Percentiles rank a stretch among this genome's conserved stretches.
Evolutionary conservation across 192 early-diverging fungal species (phyloP).

Genomic region (Oehlia diaphana): DNA sequence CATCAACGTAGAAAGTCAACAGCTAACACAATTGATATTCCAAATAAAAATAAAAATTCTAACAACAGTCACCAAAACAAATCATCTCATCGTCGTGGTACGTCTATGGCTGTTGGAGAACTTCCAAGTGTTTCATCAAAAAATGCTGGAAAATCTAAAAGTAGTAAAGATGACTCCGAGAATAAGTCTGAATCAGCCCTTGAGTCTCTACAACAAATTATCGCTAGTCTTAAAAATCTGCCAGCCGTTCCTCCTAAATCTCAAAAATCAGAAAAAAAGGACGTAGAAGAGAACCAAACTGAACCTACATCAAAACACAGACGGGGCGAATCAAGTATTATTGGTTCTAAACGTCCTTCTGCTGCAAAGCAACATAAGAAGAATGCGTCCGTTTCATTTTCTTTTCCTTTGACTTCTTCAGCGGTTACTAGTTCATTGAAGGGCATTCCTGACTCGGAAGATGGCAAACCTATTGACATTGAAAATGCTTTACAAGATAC

Average conservation of each 20-base stretch:
- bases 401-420: conserved; percentile 26
- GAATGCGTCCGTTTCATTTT: conserved; percentile 32
- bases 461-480: conserved; percentile 33
- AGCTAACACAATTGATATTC: conserved; percentile 1
- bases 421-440: conserved; percentile 23
- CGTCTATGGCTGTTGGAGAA: conserved; percentile 25
- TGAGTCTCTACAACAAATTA: conserved; percentile 55
- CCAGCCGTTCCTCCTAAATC: conserved; percentile 38
- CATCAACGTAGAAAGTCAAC: conserved; percentile 30
- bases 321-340: conserved; percentile 15
- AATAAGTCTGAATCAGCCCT: conserved; percentile 39
- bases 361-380: conserved; percentile 28
- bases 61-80: conserved; percentile 15
- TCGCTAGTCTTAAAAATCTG: conserved; percentile 51
- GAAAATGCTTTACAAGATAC: conserved; percentile 46
- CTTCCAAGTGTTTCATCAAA: conserved; percentile 4
- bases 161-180: conserved; percentile 32
- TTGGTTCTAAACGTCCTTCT: conserved; percentile 9
- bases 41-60: conserved; percentile 27
- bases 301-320: conserved; percentile 23
- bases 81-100: conserved; percentile 29
- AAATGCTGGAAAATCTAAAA: conserved; percentile 21
- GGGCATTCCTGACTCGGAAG: conserved; percentile 27
- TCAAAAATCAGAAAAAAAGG: conserved; percentile 28
- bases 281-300: background rate